Evolutionary conservation across 164 flowering plant genomes (phyloP), one percentile per base, ranked within the genome.

Genomic region (Protea cynaroides): DNA sequence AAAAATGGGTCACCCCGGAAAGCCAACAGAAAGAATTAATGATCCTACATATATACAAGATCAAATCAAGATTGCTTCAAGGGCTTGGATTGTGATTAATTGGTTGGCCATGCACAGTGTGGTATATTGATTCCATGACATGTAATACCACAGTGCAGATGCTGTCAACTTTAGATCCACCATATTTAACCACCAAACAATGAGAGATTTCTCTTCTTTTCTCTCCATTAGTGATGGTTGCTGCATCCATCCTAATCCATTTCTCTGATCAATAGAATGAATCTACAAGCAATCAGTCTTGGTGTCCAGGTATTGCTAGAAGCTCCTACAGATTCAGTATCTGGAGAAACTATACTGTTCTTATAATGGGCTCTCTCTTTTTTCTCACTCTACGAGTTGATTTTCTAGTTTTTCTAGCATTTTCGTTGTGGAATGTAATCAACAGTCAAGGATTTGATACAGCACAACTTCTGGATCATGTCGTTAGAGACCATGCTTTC

Each of bases 401-500:
- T 74, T 46, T 63, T 64, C 49, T 61, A 47, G 14, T 67, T 61
- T 46, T 67, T 25, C 34, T 55, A 17, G 4, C 52, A 8, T 17
- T 47, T 4, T 38, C 66, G 0, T 60, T 71, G 13, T 37, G 4
- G 15, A 53, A 56, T 58, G 40, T 63, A 29, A 29, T 29, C 24
- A 40, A 63, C 54, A 64, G 79, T 65, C 79, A 66, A 15, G 80
- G 59, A 24, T 72, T 78, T 65, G 76, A 76, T 71, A 79, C 85
- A 0, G 62, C 79, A 21, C 82, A 69, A 21, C 75, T 75, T 44
- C 87, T 90, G 3, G 96, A 90, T 69, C 83, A 75, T 24, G 73
- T 82, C 62, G 75, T 90, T 22, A 71, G 90, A 61, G 84, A 85
- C 71, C 85, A 83, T 82, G 84, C 92, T 6, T 68, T 91, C 63